A percentile compares a stretch with the other conserved stretches of the same genome.
phyloP scores from a whole-genome alignment of 1,284 basidiomycete species.

The Athelia psychrophila region DNA sequence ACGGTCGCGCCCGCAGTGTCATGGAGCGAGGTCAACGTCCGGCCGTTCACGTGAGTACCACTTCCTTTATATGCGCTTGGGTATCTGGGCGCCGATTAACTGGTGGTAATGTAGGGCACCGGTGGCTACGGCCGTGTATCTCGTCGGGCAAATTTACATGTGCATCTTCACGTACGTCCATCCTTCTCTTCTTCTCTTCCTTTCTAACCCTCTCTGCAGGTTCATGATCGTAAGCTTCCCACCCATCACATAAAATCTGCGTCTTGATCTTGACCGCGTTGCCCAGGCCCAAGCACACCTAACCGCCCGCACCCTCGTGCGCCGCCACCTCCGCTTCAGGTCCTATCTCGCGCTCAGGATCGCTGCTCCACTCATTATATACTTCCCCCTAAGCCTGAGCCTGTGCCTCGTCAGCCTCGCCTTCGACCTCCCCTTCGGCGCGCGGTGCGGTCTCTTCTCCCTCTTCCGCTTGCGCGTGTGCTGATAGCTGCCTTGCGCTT shows the following conservation, averaged over 20 bases:
- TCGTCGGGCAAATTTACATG: constrained; percentile 50
- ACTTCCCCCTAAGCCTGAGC: constrained; percentile 38
- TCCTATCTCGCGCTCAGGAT: constrained; percentile 38
- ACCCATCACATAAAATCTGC: background rate
- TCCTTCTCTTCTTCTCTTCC: background rate
- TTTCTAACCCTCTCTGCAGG: background rate
- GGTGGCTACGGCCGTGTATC: constrained; percentile 47
- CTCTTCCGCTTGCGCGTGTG: background rate
- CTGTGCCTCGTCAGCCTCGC: constrained; percentile 45
- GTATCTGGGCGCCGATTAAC: background rate
- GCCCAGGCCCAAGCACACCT: constrained; percentile 39
- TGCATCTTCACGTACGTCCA: constrained; percentile 37
- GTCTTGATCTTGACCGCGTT: too few relatives aligned
- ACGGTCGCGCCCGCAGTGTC: constrained; percentile 39
- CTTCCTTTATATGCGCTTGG: background rate
- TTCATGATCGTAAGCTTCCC: constrained; percentile 14
- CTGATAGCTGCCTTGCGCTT: constrained; percentile 22
- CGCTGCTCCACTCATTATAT: constrained; percentile 33
- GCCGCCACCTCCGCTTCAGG: constrained; percentile 35
- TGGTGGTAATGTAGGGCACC: constrained; percentile 26
- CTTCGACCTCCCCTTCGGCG: constrained; percentile 35
- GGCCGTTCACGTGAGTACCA: constrained; percentile 37
- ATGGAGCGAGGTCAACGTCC: constrained; percentile 38
- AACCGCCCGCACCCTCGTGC: constrained; percentile 38
- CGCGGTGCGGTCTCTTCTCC: constrained; percentile 24